Evolutionary conservation across 202 grass and related monocot species (phyloP), one percentile per base, ranked within the genome.

Genomic region (Setaria italica): DNA sequence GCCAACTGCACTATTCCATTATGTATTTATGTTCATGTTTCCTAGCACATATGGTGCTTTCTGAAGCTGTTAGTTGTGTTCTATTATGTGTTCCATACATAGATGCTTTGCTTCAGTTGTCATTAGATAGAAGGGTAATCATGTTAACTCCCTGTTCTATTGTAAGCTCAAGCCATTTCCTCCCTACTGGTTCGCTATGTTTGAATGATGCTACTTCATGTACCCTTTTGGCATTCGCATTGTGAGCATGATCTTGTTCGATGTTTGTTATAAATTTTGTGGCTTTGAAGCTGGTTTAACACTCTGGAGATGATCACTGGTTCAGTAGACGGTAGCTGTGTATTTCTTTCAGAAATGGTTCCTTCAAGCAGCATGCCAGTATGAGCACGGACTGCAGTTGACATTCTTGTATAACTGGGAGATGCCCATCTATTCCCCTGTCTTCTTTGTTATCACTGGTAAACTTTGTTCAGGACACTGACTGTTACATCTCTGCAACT

Each of bases 281-380:
- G 21, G 16, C 16, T 53, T 30, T 57, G 25, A 74, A 74, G 58
- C 50, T 67, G n/a, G 5, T 60, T 68, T 45, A 21, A 39, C n/a
- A 83, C 9, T 53, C 8, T 67, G 53, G 50, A 83, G 67, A 83
- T 51, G 42, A 60, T 35, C 79, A 74, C 32, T 32, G 4, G 59
- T 75, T 83, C 84, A 83, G 6, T 29, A 39, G 49, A 45, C 48
- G 29, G 5, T 59, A 53, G 51, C 62, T 76, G n/a, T 12, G 9
- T 35, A 21, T 49, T 68, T 14, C 41, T 62, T 55, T 80, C n/a
- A 29, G 30, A 85, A 67, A 70, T 21, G 15, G 19, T 58, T 17
- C 9, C 7, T 74, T 68, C 50, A 13, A 73, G 70, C 17, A 37
- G 46, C 64, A 55, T n/a, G 10, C 16, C 17, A 29, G 55, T 49